phyloP scores from a whole-genome alignment of 2,329 filamentous ascomycete genomes.

The Exophiala sideris region DNA sequence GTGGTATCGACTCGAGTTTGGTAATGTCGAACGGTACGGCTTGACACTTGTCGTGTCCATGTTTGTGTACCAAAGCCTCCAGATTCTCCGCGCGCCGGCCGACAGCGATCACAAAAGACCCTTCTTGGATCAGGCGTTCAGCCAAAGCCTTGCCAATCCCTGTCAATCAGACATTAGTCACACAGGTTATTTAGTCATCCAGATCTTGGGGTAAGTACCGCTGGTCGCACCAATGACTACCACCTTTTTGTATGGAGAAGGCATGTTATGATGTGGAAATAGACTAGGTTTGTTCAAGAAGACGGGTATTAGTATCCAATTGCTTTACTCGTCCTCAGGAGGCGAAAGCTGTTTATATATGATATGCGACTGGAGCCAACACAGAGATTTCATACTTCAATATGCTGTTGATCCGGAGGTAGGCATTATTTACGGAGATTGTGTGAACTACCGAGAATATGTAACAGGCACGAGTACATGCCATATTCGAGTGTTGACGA shows the following conservation, averaged over 20 bases:
- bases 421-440: too few species aligned
- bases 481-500: background rate
- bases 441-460: too few species aligned
- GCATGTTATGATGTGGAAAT: conserved; percentile 11
- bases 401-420: too few species aligned
- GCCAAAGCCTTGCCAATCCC: conserved; percentile 50
- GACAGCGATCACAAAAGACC: conserved; percentile 47
- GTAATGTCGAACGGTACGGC: conserved; percentile 51
- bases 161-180: conserved; percentile 1
- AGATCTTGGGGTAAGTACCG: conserved; percentile 8
- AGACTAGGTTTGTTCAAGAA: background rate
- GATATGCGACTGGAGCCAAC: too few species aligned
- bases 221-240: conserved; percentile 52
- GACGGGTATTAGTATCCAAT: too few species aligned
- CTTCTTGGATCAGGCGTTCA: conserved; percentile 47
- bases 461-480: too few species aligned
- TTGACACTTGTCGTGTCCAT: conserved; percentile 47
- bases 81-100: conserved; percentile 53
- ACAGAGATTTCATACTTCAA: too few species aligned
- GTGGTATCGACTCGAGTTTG: conserved; percentile 46
- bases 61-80: conserved; percentile 45
- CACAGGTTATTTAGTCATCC: background rate
- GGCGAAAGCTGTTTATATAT: too few species aligned
- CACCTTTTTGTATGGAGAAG: conserved; percentile 51
- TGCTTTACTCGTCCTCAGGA: too few species aligned